phyloP scores from a whole-genome alignment of 2,329 filamentous ascomycete species.

The Paecilomyces fulvus region DNA sequence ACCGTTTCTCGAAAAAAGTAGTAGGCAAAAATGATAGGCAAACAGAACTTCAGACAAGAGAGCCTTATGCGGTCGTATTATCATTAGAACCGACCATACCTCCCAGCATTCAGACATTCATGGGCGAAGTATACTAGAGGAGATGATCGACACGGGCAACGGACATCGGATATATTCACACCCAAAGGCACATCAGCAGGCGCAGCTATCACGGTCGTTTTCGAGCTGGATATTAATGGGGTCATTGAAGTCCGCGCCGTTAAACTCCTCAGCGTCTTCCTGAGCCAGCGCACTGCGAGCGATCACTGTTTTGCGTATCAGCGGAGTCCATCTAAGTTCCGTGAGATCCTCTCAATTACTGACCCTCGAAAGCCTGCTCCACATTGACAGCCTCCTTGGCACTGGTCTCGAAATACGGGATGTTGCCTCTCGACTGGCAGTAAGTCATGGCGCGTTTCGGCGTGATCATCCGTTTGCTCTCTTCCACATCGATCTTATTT shows the following conservation, averaged over 20 bases:
- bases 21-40: not conserved
- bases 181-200: constrained; percentile 56
- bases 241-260: constrained; percentile 82
- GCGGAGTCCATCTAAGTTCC: not conserved
- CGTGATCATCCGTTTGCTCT: constrained; percentile 94
- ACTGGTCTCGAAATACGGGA: constrained; percentile 98
- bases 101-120: not conserved
- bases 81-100: not conserved
- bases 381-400: constrained; percentile 98
- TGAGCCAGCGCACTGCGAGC: constrained; percentile 90
- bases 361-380: constrained; percentile 74
- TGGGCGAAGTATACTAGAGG: not conserved
- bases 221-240: constrained; percentile 98
- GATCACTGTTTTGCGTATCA: constrained; percentile 58
- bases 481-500: constrained; percentile 98
- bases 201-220: constrained; percentile 84
- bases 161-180: constrained; percentile 7
- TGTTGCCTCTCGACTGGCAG: constrained; percentile 93
- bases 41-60: not conserved
- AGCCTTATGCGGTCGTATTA: not conserved
- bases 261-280: constrained; percentile 97
- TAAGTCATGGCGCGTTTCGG: constrained; percentile 95
- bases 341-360: constrained; percentile 7
- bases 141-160: not conserved
- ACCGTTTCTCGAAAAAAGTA: not conserved